Base-by-base conservation (phyloP, 768 basidiomycete species). In the Mycena haematopus region DNA sequence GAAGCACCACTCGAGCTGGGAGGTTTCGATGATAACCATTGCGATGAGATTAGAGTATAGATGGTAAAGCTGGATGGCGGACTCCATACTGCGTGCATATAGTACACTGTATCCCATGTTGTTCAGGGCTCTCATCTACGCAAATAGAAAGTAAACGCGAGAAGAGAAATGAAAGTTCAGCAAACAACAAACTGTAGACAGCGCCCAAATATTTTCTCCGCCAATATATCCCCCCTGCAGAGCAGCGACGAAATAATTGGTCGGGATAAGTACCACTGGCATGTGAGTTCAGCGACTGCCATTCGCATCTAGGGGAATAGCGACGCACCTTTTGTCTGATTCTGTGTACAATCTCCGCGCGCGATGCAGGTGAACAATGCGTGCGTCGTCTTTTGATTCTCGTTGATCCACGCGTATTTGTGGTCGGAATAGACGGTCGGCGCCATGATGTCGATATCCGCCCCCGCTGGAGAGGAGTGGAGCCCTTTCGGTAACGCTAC, bases 41-140 rank as follows among this genome's bases (percentile, higher is more conserved):
- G 75, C 72, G 46, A 79, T 73, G 21, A 77, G 68, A 56, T 71
- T 69, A 7, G 72, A 73, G 59, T 75, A 76, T 50, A 75, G 67
- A 1, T 69, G 72, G 59, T 78, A 75, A 53, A 73, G 69, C 3
- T 69, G 56, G 3, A 73, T 52, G 7, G 75, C 71, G 40, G 69
- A 70, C 14, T 72, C 72, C 67, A 55, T 42, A 22, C 19, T 42
- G 25, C 24, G 11, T 6, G 62, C 38, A 35, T 54, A 63, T 3
- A 67, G 11, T n/a, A 59, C 56, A 27, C 52, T 65, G 50, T 71
- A 70, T 36, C 69, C 69, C 60, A 71, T 58, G 21, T 71, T 68
- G 44, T 73, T 69, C 66, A 65, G 70, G 66, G 60, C 70, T 61
- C 21, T 64, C 63, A 38, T 68, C 71, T 67, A 6, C n/a, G 56